Base-by-base conservation (phyloP, 2,329 filamentous ascomycete genomes). In the Lasiodiplodia hormozganensis region DNA sequence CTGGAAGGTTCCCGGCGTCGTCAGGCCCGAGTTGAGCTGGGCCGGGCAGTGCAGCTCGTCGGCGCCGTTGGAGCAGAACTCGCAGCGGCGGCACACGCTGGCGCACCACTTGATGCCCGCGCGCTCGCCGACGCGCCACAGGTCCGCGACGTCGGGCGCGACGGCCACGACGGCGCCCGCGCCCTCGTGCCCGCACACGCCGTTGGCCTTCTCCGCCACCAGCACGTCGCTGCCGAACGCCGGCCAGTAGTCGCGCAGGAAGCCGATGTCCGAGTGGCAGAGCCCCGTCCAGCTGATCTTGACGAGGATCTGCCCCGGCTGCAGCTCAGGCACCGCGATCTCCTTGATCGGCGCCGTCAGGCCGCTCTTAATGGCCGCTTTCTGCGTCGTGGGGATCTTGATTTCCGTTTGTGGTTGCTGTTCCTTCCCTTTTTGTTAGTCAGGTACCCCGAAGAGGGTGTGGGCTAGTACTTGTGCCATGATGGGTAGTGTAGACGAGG, bases 131-230 rank as follows among this genome's bases (percentile, higher is more conserved):
- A 87, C 72, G 62, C 85, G 79, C 71, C 76, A 77, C 52, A 79
- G 83, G 73, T 82, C 57, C 18, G 23, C 58, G 40, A 62, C 58
- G 40, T 62, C 58, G 14, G 58, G 58, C 40, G 58, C 40, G 25
- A 88, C 85, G 34, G 84, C 82, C 34, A 88, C 86, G 11, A 89
- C 85, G 0, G 87, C 80, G 5, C 87, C 87, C 3, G 86, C 85
- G 28, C 87, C 86, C 74, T 88, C 85, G 74, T 88, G 86, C 4
- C 85, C 85, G 34, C 52, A 51, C n/a, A 57, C 34, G 49, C 49
- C 52, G 6, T 38, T 21, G 18, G 38, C 49, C 21, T n/a, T 18
- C 38, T 67, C 25, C 58, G n/a, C 12, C 18, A 62, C 43, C 16
- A 62, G 58, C 38, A 23, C 3, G 0, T 84, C 79, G 40, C 84